These are phyloP conservation scores for Phytophthora cactorum DNA, from an alignment of 352 stramenopile species.

Conservation along the genomic window DNA sequence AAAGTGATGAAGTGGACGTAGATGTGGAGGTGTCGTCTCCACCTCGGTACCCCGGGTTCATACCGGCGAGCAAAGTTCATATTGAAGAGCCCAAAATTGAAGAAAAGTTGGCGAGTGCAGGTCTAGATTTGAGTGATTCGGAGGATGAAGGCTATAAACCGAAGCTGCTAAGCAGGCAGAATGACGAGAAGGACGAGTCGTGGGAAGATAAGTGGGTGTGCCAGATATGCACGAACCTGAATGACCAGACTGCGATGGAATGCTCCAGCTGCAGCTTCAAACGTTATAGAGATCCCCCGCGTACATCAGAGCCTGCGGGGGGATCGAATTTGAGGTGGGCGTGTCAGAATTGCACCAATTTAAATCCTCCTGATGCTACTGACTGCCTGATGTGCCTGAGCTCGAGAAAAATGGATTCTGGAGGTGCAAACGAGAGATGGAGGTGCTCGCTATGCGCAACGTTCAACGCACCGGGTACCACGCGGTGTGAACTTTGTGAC, in stretches of 20 bases:
- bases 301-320: background rate
- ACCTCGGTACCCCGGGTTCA: slow-evolving; percentile 22
- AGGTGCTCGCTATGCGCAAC: slow-evolving; percentile 32
- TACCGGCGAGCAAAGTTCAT: slow-evolving; percentile 32
- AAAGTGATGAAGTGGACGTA: slow-evolving; percentile 2
- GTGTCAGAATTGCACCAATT: slow-evolving; percentile 37
- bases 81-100: slow-evolving; percentile 37
- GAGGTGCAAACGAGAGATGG: slow-evolving; percentile 16
- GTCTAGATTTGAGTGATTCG: slow-evolving; percentile 60
- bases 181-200: slow-evolving; percentile 6
- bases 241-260: slow-evolving; percentile 22
- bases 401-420: slow-evolving; percentile 3
- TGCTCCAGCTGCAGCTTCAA: slow-evolving; percentile 29
- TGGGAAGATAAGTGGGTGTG: slow-evolving; percentile 41
- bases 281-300: slow-evolving; percentile 9
- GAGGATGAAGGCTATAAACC: slow-evolving; percentile 40
- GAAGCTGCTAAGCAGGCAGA: slow-evolving; percentile 13
- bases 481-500: slow-evolving; percentile 36
- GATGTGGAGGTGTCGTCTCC: slow-evolving; percentile 11
- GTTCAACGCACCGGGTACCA: slow-evolving; percentile 19
- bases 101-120: slow-evolving; percentile 53
- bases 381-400: slow-evolving; percentile 33
- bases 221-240: slow-evolving; percentile 37
- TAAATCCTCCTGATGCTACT: slow-evolving; percentile 25
- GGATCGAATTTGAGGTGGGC: slow-evolving; percentile 28